These are phyloP conservation scores for Dactylonectria estremocensis DNA, from an alignment of 2,329 filamentous ascomycete genomes.

Conservation along the genomic window DNA sequence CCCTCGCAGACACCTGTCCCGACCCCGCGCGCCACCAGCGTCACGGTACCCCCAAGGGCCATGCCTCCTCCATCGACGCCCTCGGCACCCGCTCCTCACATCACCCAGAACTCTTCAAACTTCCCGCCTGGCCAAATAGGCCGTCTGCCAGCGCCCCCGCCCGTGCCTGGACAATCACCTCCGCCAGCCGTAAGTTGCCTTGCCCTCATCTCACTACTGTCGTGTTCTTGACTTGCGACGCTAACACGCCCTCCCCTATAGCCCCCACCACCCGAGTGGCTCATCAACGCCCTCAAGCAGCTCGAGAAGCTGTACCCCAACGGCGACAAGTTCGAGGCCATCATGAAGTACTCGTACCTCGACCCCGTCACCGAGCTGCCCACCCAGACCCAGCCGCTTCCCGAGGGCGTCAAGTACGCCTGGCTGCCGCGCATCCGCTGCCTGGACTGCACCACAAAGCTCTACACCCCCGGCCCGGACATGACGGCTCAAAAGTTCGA, in stretches of 20 bases:
- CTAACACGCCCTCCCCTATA: constrained; percentile 56
- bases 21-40: constrained; percentile 51
- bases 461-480: constrained; percentile 92
- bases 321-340: constrained; percentile 84
- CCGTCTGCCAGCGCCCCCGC: constrained; percentile 77
- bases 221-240: neutral
- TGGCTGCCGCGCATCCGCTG: constrained; percentile 93
- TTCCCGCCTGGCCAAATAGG: constrained; percentile 72
- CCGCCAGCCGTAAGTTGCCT: constrained; percentile 72
- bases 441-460: constrained; percentile 91
- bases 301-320: constrained; percentile 81
- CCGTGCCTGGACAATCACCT: constrained; percentile 68
- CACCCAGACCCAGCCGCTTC: constrained; percentile 70
- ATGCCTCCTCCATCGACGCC: constrained; percentile 58
- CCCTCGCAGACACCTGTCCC: constrained; percentile 55
- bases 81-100: constrained; percentile 56
- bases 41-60: constrained; percentile 50
- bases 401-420: constrained; percentile 79
- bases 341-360: constrained; percentile 91
- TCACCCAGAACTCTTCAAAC: constrained; percentile 51
- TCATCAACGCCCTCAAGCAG: constrained; percentile 79
- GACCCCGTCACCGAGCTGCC: constrained; percentile 79
- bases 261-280: constrained; percentile 92
- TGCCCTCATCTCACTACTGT: neutral
- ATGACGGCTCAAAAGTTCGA: constrained; percentile 92